phyloP scores from a whole-genome alignment of 106 monocot species.

The Acorus calamus region DNA sequence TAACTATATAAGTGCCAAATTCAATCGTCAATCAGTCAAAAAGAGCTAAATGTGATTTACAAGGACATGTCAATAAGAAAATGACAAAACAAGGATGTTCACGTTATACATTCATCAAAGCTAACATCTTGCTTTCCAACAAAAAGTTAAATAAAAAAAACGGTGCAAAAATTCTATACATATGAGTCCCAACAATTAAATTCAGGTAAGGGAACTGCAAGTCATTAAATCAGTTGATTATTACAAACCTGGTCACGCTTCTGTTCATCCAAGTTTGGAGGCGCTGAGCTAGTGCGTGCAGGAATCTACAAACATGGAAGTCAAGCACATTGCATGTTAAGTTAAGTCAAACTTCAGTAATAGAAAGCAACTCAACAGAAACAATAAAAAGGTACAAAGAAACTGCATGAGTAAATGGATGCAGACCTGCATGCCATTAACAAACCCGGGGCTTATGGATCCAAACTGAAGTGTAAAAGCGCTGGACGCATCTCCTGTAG shows the following conservation, averaged over 20 bases:
- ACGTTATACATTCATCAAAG: no score
- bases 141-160: no score
- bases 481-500: conserved; percentile 40
- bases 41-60: no score
- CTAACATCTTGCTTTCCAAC: no score
- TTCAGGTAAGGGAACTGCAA: no score
- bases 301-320: conserved; percentile 33
- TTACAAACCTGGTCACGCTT: conserved; percentile 51
- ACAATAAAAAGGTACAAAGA: neutral
- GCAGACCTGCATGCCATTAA: conserved; percentile 55
- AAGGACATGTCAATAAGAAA: neutral
- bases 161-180: no score
- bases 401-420: neutral
- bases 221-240: no score
- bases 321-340: neutral
- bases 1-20: no score
- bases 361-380: neutral
- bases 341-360: neutral
- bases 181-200: no score
- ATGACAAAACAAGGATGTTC: neutral
- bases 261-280: conserved; percentile 93
- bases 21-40: no score
- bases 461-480: conserved; percentile 70
- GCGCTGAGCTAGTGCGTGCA: conserved; percentile 70
- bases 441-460: conserved; percentile 46